Conservation (phyloP, 129 eudicot genomes). For the Kitagawia praeruptora region DNA sequence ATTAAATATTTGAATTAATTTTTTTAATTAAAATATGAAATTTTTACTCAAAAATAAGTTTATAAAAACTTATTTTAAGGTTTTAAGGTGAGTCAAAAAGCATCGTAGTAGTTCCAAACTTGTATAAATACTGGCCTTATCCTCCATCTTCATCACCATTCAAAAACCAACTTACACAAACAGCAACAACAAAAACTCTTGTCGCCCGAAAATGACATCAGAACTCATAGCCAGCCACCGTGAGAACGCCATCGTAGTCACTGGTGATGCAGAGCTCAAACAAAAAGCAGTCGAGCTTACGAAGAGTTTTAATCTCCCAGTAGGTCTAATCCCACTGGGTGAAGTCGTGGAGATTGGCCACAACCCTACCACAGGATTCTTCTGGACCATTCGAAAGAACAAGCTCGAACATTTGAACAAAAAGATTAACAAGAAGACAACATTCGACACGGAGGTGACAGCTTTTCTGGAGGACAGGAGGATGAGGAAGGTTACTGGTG, state of each 20-base stretch:
- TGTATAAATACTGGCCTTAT: not conserved
- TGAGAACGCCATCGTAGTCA: slow-evolving; percentile 50
- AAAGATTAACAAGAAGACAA: slow-evolving; percentile 32
- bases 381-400: slow-evolving; percentile 71
- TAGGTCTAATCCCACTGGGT: slow-evolving; percentile 62
- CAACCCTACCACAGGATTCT: slow-evolving; percentile 61
- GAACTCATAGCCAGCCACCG: slow-evolving; percentile 49
- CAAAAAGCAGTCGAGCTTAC: slow-evolving; percentile 47
- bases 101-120: not conserved
- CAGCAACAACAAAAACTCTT: not conserved
- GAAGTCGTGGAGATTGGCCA: slow-evolving; percentile 63
- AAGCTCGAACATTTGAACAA: slow-evolving; percentile 39
- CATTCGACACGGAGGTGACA: slow-evolving; percentile 39
- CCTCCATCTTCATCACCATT: not conserved
- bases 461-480: slow-evolving; percentile 54
- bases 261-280: slow-evolving; percentile 48
- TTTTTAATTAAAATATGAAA: too few species aligned
- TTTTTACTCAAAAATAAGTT: too few species aligned
- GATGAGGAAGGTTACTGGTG: slow-evolving; percentile 72
- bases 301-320: slow-evolving; percentile 44
- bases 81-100: too few species aligned
- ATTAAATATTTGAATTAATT: too few species aligned
- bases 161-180: not conserved
- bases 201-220: slow-evolving; percentile 28
- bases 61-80: too few species aligned